Base-by-base conservation (phyloP, 768 basidiomycete species). In the Pisolithus tinctorius region DNA sequence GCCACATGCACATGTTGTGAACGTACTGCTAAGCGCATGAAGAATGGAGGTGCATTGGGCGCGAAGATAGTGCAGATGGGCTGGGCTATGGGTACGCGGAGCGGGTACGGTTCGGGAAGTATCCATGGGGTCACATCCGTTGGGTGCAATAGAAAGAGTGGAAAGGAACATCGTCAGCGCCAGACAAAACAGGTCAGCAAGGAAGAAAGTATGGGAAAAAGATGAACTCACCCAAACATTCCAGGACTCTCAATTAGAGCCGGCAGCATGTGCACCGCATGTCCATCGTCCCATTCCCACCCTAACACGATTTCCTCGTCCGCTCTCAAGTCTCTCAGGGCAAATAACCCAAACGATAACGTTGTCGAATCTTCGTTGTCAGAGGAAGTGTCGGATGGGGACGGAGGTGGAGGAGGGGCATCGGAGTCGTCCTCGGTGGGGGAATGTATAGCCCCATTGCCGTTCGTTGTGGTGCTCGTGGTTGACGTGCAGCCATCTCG, bases 201-300 rank as follows among this genome's bases (percentile, higher is more conserved):
- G 5, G 13, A 34, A 14, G 11, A 14, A 36, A 39, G 17, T 41
- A 61, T 34, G 47, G 23, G 55, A 54, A 50, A 45, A 50, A 29
- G 26, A 60, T 55, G 34, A 20, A 79, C 79, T 69, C 66, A 84
- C 84, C 76, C 72, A 58, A 83, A 82, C 51, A 76, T 59, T 52
- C 74, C 68, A 4, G 83, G 80, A 4, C 76, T 67, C 58, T 81
- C 70, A 51, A 89, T 71, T 47, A 88, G 67, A 7, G 82, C 81
- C n/a, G 82, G 87, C 1, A 92, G 71, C 54, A 75, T 71, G 66
- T 95, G 93, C 0, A 94, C 80, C 1, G 85, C 83, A 62, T 91
- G 88, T 2, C 82, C 83, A 60, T 98, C 94, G 59, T 97, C 93
- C 94, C 94, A 98, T 64, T 96, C 93, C 93, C 94, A 97, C 0